Evolutionary conservation across 192 early-diverging fungal species (phyloP), one percentile per base, ranked within the genome.

Genomic region (Coemansia sp.): DNA sequence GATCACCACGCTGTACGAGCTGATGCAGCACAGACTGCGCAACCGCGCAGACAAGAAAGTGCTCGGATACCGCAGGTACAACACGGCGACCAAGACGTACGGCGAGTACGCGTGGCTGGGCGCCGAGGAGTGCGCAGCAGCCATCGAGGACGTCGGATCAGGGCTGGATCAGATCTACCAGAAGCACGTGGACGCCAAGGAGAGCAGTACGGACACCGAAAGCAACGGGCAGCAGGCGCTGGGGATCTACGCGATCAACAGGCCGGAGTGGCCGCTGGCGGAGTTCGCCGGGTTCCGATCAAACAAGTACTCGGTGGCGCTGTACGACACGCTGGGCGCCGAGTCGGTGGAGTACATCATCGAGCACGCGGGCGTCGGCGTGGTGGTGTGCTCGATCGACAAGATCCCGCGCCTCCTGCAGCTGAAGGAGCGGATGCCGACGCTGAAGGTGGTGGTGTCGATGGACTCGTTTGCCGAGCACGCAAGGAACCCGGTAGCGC

Each of bases 251-350:
- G 79, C 91, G 7, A 83, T 86, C 72, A 94, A 94, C 77, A 78
- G 90, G 7, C 82, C 88, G 6, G 91, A 93, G 55, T 95, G 93
- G 90, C 72, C 84, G 44, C 84, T 95, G 41, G 67, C 88, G 9
- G 90, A 93, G 68, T 79, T 86, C 46, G 92, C 84, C 1, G 85
- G 88, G 17, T 85, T 86, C 68, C 75, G 85, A n/a, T 89, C 90
- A 20, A 84, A 75, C 51, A 71, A 87, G 44, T 85, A 77, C 63
- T 86, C 85, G 8, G 92, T 95, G 4, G 89, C 94, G 0, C 83
- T 98, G 25, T 95, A 95, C 71, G 95, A 97, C 64, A 94, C 94
- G 7, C 83, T 97, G 19, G 96, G 93, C 20, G 84, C 89, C 2
- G 90, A 94, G 20, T 85, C 92, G 1, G 83, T 95, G 16, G 87